These are phyloP conservation scores for Taphrina communis DNA, from an alignment of 1,139 yeast species.

Conservation along the genomic window DNA sequence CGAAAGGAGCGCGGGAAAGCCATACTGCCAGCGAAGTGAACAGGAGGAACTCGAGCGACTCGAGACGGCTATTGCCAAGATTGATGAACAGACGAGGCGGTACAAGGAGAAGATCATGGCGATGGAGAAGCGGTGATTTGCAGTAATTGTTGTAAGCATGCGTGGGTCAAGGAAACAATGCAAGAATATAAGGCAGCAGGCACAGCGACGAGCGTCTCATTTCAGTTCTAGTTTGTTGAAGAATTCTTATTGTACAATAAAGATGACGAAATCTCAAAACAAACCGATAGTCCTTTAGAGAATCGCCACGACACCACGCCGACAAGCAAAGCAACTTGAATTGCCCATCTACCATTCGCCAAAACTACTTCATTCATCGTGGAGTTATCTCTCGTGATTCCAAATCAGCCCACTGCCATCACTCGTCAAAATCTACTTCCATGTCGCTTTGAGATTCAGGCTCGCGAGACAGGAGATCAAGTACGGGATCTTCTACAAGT, in stretches of 20 bases:
- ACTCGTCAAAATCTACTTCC: slow-evolving; percentile 11
- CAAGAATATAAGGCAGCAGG: not conserved
- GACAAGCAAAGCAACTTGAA: too few relatives aligned
- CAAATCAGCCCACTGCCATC: not conserved
- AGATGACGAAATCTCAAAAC: not conserved
- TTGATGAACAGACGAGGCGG: slow-evolving; percentile 49
- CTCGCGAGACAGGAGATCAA: not conserved
- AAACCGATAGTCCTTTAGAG: not conserved
- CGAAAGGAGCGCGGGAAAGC: slow-evolving; percentile 56
- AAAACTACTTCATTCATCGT: not conserved
- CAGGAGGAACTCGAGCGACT: slow-evolving; percentile 78
- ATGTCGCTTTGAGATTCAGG: not conserved
- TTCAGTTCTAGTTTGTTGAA: not conserved
- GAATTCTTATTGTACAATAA: slow-evolving; percentile 7
- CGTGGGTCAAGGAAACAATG: not conserved
- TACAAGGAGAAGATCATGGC: slow-evolving; percentile 32
- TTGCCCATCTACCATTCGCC: not conserved
- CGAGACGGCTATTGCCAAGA: slow-evolving; percentile 67
- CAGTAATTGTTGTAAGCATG: not conserved
- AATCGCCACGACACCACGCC: too few relatives aligned
- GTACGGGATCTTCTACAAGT: not conserved
- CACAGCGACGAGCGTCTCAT: not conserved
- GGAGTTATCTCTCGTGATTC: not conserved
- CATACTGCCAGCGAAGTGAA: slow-evolving; percentile 66
- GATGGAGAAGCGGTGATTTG: slow-evolving; percentile 32